phyloP scores from a whole-genome alignment of 108 stramenopile genomes.

The Pelagomonas calceolata region DNA sequence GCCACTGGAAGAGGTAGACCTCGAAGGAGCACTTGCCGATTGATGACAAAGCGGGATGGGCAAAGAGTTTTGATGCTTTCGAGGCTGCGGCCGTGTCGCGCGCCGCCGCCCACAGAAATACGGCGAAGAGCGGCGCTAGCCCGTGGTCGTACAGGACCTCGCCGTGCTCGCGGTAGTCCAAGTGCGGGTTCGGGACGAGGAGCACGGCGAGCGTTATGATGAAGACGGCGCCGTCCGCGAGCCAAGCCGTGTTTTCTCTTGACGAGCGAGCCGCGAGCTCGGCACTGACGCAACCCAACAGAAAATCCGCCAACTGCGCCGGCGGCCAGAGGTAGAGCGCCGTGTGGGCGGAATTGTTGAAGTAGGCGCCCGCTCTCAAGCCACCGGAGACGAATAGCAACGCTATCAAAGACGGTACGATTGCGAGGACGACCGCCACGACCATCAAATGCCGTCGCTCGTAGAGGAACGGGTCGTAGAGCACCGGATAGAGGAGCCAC shows the following conservation, averaged over 20 bases:
- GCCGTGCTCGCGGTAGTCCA: background rate
- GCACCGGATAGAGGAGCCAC: background rate
- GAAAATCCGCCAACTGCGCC: background rate
- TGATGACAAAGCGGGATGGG: background rate
- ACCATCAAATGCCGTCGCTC: background rate
- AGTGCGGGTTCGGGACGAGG: background rate
- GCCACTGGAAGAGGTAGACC: constrained; percentile 1
- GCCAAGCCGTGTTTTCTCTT: too few species aligned
- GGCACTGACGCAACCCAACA: background rate
- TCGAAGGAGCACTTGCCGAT: background rate
- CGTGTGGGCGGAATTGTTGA: too few species aligned
- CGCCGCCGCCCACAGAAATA: background rate
- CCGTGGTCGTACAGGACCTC: background rate
- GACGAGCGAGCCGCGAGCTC: background rate
- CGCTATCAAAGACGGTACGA: background rate
- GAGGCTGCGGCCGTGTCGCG: background rate
- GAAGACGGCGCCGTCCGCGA: background rate
- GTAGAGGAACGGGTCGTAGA: background rate
- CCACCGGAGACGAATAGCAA: too few species aligned
- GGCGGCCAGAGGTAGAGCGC: background rate
- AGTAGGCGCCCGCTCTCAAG: too few species aligned
- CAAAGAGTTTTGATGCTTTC: background rate
- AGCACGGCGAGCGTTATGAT: background rate
- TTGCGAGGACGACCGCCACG: background rate
- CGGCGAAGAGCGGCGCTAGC: background rate